Conservation (phyloP, 106 monocot species). For the Dendrobium nobile region DNA sequence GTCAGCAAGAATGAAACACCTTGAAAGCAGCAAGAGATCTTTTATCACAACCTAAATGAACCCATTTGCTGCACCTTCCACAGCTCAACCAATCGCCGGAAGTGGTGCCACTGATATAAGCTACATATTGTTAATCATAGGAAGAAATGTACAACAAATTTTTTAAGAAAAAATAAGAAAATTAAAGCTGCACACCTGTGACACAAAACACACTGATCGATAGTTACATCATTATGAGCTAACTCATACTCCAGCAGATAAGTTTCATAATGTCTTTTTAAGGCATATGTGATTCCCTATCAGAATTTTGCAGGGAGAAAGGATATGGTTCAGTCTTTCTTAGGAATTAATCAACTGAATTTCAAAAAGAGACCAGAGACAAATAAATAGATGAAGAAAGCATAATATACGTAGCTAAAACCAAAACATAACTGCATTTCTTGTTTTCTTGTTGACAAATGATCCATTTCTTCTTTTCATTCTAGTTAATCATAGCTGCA, state of each 20-base stretch:
- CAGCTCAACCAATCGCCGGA: slow-evolving; percentile 79
- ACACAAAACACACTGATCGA: slow-evolving; percentile 53
- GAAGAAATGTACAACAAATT: not conserved
- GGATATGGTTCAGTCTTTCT: not conserved
- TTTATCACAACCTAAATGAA: slow-evolving; percentile 70
- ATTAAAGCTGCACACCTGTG: slow-evolving; percentile 33
- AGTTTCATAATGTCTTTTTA: slow-evolving; percentile 74
- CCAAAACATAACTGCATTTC: not conserved
- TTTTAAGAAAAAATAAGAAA: not conserved
- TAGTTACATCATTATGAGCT: slow-evolving; percentile 69
- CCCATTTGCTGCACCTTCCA: slow-evolving; percentile 66
- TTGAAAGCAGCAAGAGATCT: slow-evolving; percentile 58
- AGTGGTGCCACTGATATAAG: slow-evolving; percentile 46
- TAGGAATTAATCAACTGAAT: not conserved
- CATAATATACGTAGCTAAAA: not conserved
- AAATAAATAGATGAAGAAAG: not conserved
- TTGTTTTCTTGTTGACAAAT: not conserved
- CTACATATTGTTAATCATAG: not conserved
- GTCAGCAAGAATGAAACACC: slow-evolving; percentile 18
- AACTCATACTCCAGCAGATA: slow-evolving; percentile 73
- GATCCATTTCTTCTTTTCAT: not conserved
- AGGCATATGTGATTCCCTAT: slow-evolving; percentile 65
- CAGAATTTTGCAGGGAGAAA: not conserved
- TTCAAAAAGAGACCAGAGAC: not conserved
- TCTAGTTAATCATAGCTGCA: slow-evolving; percentile 2